Base-by-base conservation (phyloP, 1,139 yeast genomes). In the Nadsonia starkeyi-henricii region DNA sequence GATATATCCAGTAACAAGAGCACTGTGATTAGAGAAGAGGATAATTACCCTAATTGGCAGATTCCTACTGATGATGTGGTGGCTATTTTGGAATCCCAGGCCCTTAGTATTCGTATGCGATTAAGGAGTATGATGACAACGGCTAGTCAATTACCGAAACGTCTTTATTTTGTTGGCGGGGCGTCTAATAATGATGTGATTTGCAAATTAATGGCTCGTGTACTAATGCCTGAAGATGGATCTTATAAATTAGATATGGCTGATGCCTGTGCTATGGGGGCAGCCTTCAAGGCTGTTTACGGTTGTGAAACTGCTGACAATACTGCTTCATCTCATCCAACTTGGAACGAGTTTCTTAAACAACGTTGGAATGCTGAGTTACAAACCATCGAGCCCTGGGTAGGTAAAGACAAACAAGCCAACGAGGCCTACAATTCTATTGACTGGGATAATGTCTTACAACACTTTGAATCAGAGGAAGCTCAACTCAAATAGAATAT, bases 231-330 rank as follows among this genome's bases (percentile, higher is more conserved):
- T 9, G 52, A 59, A 1, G 68, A 74, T 19, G 93, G 91, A 2
- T 78, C 82, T 51, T 85, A 66, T 62, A 76, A 78, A 54, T 81
- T 82, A 28, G 91, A 85, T 58, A 76, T 85, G 46, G 79, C 91
- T 5, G 88, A 88, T 64, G 94, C 96, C 1, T 88, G 96, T 72
- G 96, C 96, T 1, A 67, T 85, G 46, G 96, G 96, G n/a, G 95
- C 96, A 3, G 94, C 95, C 43, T 86, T 94, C 85, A 68, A 60
- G 53, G 61, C 52, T 63, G 45, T 45, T 21, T 47, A 45, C 23
- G 50, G 46, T 5, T 23, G 28, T 23, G 28, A 23, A 23, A 45
- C 44, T 28, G 45, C 49, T 26, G 36, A 47, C 44, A 37, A 20
- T 13, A 17, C 9, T 3, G 39, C 9, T 33, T 12, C 17, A 13